Conservation (phyloP, 495 filamentous ascomycete species). For the Hypomontagnella monticulosa region DNA sequence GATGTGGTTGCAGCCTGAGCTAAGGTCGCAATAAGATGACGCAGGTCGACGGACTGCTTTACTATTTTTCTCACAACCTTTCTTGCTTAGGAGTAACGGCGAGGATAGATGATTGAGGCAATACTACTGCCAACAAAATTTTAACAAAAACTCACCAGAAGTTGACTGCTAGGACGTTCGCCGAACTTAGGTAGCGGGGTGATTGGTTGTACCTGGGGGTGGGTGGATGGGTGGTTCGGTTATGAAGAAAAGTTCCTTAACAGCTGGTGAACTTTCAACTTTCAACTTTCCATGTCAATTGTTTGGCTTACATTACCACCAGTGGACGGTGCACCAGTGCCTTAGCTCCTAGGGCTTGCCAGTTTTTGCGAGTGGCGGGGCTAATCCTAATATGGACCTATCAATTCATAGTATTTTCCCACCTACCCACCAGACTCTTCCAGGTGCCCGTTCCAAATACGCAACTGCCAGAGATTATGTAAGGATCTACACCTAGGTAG, state of each 20-base stretch:
- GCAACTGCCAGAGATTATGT: background rate
- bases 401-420: conserved; percentile 19
- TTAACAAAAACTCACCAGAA: conserved; percentile 22
- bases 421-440: too few relatives aligned
- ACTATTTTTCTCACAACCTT: background rate
- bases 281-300: conserved; percentile 35
- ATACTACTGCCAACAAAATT: conserved; percentile 5
- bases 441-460: too few relatives aligned
- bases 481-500: conserved; percentile 1
- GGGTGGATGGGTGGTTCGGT: conserved; percentile 30
- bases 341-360: conserved; percentile 37
- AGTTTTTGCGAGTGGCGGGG: conserved; percentile 18
- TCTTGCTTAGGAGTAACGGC: background rate
- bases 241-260: conserved; percentile 37
- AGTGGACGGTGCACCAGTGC: too few relatives aligned
- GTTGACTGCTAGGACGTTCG: conserved; percentile 19
- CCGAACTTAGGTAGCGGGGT: conserved; percentile 37
- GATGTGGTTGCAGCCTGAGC: conserved; percentile 18
- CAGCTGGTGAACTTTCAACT: background rate
- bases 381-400: conserved; percentile 25
- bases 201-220: conserved; percentile 39
- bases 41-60: background rate
- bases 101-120: background rate
- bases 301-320: conserved; percentile 23
- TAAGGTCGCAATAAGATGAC: background rate